A percentile compares a stretch with the other conserved stretches of the same genome.
These are phyloP conservation scores for Coemansia javaensis DNA, from an alignment of 192 early-diverging fungal genomes.

Conservation along the genomic window DNA sequence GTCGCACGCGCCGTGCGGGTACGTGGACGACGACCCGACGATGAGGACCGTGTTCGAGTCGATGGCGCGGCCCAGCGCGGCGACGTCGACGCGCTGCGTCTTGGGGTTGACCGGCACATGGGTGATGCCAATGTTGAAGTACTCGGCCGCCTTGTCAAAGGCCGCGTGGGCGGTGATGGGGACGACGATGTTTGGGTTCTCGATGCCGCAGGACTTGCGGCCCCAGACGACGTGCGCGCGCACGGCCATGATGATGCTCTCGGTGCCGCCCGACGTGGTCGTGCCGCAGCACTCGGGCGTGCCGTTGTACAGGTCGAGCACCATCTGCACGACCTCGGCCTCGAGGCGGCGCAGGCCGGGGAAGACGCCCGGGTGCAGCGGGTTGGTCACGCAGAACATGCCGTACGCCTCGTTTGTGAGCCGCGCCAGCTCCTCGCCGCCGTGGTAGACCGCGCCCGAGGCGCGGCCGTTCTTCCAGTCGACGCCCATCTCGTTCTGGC, in stretches of 20 bases:
- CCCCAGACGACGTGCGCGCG: slow-evolving; percentile 91
- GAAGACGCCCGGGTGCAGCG: slow-evolving; percentile 93
- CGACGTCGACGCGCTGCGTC: slow-evolving; percentile 72
- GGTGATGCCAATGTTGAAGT: slow-evolving; percentile 86
- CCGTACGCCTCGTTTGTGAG: slow-evolving; percentile 75
- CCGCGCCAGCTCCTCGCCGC: slow-evolving; percentile 73
- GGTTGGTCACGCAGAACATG: slow-evolving; percentile 79
- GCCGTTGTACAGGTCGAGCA: slow-evolving; percentile 80
- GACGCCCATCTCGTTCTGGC: slow-evolving; percentile 55
- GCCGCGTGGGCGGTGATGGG: slow-evolving; percentile 94
- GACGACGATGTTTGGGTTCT: slow-evolving; percentile 86
- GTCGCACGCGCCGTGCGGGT: slow-evolving; percentile 91
- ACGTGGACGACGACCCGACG: slow-evolving; percentile 87
- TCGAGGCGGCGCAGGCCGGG: slow-evolving; percentile 94
- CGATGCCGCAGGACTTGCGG: slow-evolving; percentile 69
- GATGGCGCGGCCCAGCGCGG: slow-evolving; percentile 72
- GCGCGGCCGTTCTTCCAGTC: slow-evolving; percentile 85
- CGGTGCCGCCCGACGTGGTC: slow-evolving; percentile 92
- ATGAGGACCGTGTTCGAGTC: slow-evolving; percentile 89
- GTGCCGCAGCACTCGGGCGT: slow-evolving; percentile 68
- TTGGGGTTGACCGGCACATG: slow-evolving; percentile 76
- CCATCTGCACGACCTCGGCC: slow-evolving; percentile 92
- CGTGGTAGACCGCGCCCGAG: slow-evolving; percentile 91
- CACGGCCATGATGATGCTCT: slow-evolving; percentile 91
- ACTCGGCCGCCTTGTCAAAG: slow-evolving; percentile 90